phyloP scores from a whole-genome alignment of 441 rosid species.

The Metrosideros polymorpha region DNA sequence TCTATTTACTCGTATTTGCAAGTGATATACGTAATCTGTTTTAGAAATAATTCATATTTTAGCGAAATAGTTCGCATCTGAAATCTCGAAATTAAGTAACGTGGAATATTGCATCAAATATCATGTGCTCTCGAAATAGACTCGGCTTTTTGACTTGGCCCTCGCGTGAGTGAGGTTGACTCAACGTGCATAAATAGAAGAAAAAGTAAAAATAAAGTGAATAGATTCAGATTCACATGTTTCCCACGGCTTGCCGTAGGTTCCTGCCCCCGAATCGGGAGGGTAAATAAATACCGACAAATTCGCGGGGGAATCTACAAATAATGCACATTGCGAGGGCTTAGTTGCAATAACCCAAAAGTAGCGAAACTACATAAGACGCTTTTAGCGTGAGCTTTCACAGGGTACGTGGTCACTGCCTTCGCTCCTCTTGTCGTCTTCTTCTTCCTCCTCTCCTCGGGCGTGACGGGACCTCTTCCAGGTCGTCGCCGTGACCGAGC shows the following conservation, averaged over 20 bases:
- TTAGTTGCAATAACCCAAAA: background rate
- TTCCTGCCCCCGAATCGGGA: background rate
- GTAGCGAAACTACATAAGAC: background rate
- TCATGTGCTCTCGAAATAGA: background rate
- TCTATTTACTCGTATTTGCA: background rate
- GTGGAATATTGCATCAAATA: background rate
- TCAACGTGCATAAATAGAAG: background rate
- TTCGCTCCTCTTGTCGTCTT: background rate
- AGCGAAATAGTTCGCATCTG: background rate
- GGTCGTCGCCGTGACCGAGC: background rate
- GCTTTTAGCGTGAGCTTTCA: background rate
- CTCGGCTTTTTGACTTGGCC: background rate
- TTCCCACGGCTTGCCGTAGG: background rate
- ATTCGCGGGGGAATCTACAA: background rate
- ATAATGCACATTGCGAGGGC: background rate
- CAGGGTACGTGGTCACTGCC: background rate
- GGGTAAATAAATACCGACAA: background rate
- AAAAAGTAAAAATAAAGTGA: background rate
- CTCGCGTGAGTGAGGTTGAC: background rate
- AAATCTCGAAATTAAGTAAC: background rate
- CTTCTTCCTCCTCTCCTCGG: background rate
- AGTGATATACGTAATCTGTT: rapidly evolving
- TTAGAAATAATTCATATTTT: background rate
- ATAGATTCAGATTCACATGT: background rate
- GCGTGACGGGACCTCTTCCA: background rate